A percentile compares a stretch with the other conserved stretches of the same genome.
Evolutionary conservation across 2,329 filamentous ascomycete genomes (phyloP).

Genomic region (Xylaria arbuscula): DNA sequence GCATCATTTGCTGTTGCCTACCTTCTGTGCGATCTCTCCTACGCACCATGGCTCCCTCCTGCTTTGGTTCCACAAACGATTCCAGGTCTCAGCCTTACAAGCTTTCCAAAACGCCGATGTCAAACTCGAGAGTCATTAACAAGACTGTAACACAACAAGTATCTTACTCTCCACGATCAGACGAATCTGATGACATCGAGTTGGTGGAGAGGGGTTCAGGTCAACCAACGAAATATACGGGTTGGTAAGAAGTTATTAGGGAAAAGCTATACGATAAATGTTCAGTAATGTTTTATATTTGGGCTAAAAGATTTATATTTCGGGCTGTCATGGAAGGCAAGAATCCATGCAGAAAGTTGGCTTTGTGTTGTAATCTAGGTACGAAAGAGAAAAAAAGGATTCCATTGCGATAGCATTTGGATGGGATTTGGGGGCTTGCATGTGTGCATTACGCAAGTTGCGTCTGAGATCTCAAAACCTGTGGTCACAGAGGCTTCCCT

Average conservation of each 20-base stretch:
- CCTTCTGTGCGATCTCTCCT: constrained; percentile 30
- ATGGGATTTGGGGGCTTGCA: too few relatives aligned
- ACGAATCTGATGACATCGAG: constrained; percentile 28
- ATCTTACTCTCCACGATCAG: constrained; percentile 24
- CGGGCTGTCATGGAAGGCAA: neutral
- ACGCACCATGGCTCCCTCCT: constrained; percentile 16
- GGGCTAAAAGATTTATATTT: neutral
- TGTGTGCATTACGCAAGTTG: too few relatives aligned
- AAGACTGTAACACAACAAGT: constrained; percentile 29
- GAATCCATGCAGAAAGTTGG: neutral
- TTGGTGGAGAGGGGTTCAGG: constrained; percentile 25
- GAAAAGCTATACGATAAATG: neutral
- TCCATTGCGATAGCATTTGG: too few relatives aligned
- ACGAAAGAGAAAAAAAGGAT: neutral
- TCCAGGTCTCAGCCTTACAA: constrained; percentile 28
- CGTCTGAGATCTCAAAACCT: too few relatives aligned
- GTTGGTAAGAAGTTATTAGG: constrained; percentile 20
- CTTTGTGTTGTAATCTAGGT: neutral
- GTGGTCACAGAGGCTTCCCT: too few relatives aligned
- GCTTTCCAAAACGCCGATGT: constrained; percentile 23
- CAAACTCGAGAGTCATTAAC: constrained; percentile 23
- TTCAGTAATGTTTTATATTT: neutral
- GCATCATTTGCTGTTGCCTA: constrained; percentile 35
- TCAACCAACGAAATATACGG: constrained; percentile 21
- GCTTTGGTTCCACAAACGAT: constrained; percentile 30